Conservation (phyloP, 2,329 filamentous ascomycete species). For the Aspergillus quadricinctus region DNA sequence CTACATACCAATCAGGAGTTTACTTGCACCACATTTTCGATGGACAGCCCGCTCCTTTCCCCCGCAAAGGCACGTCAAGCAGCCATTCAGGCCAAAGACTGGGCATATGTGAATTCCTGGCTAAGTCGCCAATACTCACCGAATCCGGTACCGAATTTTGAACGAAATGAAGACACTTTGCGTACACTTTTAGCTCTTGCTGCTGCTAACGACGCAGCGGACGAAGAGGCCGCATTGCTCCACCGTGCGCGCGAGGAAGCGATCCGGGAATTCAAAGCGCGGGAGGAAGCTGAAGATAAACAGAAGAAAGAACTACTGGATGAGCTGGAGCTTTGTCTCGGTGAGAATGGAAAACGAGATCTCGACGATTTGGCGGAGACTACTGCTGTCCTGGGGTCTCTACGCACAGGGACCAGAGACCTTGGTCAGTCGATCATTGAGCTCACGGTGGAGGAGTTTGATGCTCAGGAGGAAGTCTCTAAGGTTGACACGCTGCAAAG, state of each 20-base stretch:
- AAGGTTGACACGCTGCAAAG: constrained; percentile 54
- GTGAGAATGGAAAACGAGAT: constrained; percentile 49
- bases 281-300: constrained; percentile 24
- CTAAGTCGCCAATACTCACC: constrained; percentile 65
- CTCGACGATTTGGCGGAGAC: constrained; percentile 57
- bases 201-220: constrained; percentile 67
- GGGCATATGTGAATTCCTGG: constrained; percentile 84
- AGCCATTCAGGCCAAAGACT: constrained; percentile 81
- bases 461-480: constrained; percentile 52
- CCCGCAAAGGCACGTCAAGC: constrained; percentile 67
- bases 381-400: constrained; percentile 48
- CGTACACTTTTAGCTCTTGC: constrained; percentile 70
- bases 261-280: constrained; percentile 26
- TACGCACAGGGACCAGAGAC: constrained; percentile 46
- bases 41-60: constrained; percentile 50
- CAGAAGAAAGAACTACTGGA: constrained; percentile 45
- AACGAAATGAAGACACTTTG: constrained; percentile 81
- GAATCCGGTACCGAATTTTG: constrained; percentile 65
- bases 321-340: constrained; percentile 52
- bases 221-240: constrained; percentile 35
- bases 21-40: constrained; percentile 10
- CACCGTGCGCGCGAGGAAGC: constrained; percentile 37
- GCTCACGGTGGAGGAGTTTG: constrained; percentile 52
- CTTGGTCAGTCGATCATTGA: constrained; percentile 53
- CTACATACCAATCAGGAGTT: constrained; percentile 4